Conservation (phyloP, 2,329 filamentous ascomycete species). For the Alternaria postmessia region DNA sequence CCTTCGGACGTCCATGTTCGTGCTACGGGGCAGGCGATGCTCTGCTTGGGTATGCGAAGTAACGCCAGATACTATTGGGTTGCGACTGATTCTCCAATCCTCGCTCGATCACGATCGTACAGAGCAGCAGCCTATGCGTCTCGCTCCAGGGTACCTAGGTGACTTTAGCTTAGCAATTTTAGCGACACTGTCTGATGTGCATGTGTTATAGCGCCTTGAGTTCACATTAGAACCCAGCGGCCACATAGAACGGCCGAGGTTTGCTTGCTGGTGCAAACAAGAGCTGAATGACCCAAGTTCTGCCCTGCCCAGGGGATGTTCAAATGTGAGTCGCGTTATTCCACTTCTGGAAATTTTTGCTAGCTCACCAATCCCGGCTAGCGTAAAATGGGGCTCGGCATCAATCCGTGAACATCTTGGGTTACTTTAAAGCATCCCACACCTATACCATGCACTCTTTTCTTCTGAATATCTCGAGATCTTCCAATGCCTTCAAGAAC, state of each 20-base stretch:
- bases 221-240: not conserved
- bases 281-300: not conserved
- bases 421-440: not conserved
- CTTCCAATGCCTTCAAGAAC: constrained; percentile 36
- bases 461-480: too few species aligned
- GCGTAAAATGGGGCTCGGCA: not conserved
- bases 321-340: not conserved
- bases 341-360: not conserved
- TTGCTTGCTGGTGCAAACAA: not conserved
- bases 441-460: not conserved
- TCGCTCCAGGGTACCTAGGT: not conserved
- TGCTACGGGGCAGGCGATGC: not conserved
- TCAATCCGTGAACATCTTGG: not conserved
- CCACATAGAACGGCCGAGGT: not conserved
- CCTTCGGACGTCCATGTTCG: not conserved
- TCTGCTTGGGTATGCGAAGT: not conserved
- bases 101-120: too few species aligned
- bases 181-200: not conserved
- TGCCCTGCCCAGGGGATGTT: not conserved
- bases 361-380: constrained; percentile 2
- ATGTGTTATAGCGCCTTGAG: not conserved
- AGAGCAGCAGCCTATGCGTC: not conserved
- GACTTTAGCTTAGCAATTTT: not conserved
- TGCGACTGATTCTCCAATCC: not conserved
- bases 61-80: not conserved